phyloP scores from a whole-genome alignment of 139 green algal species.

The Pseudopediastrum boryanum region DNA sequence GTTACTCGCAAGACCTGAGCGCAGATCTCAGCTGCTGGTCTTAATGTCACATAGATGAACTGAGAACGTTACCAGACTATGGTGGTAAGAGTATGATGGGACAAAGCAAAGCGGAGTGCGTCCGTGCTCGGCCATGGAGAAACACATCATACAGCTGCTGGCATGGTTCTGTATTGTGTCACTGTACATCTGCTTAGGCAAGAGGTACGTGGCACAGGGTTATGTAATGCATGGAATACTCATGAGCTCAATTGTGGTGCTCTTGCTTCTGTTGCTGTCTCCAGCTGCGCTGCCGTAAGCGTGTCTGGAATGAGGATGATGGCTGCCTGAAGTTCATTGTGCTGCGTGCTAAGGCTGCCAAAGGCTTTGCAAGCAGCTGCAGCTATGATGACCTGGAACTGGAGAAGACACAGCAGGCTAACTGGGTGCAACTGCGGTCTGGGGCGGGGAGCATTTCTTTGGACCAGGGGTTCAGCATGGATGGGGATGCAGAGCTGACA shows the following conservation, averaged over 20 bases:
- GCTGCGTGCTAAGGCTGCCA: neutral
- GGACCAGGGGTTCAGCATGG: too few species aligned
- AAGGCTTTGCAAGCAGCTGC: neutral
- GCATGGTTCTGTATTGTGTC: neutral
- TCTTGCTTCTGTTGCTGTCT: neutral
- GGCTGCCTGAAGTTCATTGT: conserved; percentile 39
- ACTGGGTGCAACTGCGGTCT: too few species aligned
- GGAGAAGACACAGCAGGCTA: conserved; percentile 16
- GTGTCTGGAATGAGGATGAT: conserved; percentile 29
- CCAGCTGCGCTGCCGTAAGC: conserved; percentile 19
- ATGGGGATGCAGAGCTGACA: too few species aligned
- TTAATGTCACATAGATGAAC: too few species aligned
- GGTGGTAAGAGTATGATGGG: too few species aligned
- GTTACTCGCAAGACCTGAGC: too few species aligned
- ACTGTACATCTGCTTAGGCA: neutral
- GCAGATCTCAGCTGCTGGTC: too few species aligned
- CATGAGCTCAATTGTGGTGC: neutral
- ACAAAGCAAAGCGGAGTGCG: too few species aligned
- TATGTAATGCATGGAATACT: neutral
- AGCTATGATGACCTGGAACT: conserved; percentile 31
- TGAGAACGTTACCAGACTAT: too few species aligned
- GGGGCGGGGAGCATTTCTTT: too few species aligned
- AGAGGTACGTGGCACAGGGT: neutral
- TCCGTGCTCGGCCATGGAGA: too few species aligned
- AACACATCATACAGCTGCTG: too few species aligned